Base-by-base conservation (phyloP, 2,329 filamentous ascomycete species). In the Cladophialophora bantiana region DNA sequence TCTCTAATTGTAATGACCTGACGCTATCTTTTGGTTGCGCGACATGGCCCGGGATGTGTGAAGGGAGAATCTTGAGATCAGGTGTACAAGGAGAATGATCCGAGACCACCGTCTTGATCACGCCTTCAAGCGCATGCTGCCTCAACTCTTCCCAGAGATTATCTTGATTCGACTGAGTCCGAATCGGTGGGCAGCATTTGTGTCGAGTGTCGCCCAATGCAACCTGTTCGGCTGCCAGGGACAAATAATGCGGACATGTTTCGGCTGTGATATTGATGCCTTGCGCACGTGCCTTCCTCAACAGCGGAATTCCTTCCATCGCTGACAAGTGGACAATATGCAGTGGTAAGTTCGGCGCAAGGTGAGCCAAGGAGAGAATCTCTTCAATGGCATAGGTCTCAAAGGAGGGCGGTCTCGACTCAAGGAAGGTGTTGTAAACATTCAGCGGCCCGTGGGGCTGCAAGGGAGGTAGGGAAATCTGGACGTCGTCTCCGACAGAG, bases 61-160 rank as follows among this genome's bases (percentile, higher is more conserved):
- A 78, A 0, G 94, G 94, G 0, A 97, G 86, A 18, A 96, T 86
- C 79, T 99, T 99, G 62, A 99, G 85, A 76, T 97, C 89, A 0
- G 95, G 94, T 3, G 95, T 98, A 83, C 95, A 98, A 5, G 95
- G 95, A 4, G 92, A 96, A 83, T 99, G 95, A 76, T 98, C 95
- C 0, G 91, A 96, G 2, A 99, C 95, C 35, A 99, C 86, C 0
- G 95, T 98, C 75, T 89, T 87, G 78, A 99, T 94, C 71, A 96
- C 92, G 9, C 92, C 92, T 74, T 94, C 89, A 0, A 81, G 75
- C 72, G 84, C 83, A 38, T 84, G 82, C 75, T 81, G 72, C 70
- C 78, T 76, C 7, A 99, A 83, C 79, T 98, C 95, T 7, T 86
- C 85, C 95, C 95, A 99, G 0, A 99, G 85, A 1, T 86, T 86